Base-by-base conservation (phyloP, 345 rosid species). In the Anacardium occidentale region DNA sequence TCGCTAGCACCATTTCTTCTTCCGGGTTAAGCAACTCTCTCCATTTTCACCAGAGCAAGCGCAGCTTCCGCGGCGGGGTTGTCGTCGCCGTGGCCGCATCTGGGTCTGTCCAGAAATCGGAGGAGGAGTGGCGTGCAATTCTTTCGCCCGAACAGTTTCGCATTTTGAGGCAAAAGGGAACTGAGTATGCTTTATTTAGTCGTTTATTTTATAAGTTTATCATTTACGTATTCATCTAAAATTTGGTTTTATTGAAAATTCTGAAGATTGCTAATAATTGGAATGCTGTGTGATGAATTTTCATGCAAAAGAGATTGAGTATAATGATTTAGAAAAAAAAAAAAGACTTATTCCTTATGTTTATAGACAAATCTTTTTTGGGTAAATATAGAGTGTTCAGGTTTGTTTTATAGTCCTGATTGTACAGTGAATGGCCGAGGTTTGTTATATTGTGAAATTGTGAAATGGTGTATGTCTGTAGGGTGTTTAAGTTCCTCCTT, bases 81-180 rank as follows among this genome's bases (percentile, higher is more conserved):
- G 70, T 83, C 21, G 70, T 82, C 1, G 83, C 91, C 61, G 86
- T 89, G 97, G 82, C 89, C 54, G 80, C 87, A 50, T 48, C 88
- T 60, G 93, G 86, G 34, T 76, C 94, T 13, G 79, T 82, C 63
- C 86, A 78, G 70, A 95, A 90, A 81, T 81, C 99, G 1, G 96
- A 95, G 69, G 98, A 91, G 34, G 97, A 95, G 69, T 92, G 99
- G 99, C 93, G 89, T 17, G 90, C 90, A 20, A 56, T 90, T 76
- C 86, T 94, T 18, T 87, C 97, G 1, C 98, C 97, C 4, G 88
- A 92, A 70, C 99, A 92, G 75, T 92, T 94, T 63, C 83, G 87
- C 72, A 88, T 94, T 75, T 76, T 92, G 69, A 83, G 98, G 64
- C 88, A 79, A 79, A 95, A 92, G 78, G 98, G 94, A 78, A 92